Conservation (phyloP, 306 rosid genomes). For the Fragaria vesca region DNA sequence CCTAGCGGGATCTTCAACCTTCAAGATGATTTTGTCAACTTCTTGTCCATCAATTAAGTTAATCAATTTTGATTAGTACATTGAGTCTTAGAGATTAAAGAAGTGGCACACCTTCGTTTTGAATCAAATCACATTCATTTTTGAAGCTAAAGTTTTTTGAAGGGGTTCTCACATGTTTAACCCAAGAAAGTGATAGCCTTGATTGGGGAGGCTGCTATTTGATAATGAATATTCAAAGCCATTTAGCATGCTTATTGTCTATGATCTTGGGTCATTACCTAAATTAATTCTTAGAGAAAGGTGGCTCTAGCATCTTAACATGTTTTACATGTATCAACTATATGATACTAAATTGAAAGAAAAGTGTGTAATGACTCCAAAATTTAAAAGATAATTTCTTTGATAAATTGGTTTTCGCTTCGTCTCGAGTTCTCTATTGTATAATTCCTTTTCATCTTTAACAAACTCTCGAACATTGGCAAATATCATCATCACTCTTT, state of each 20-base stretch:
- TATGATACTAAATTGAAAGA: neutral
- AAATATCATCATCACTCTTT: no score
- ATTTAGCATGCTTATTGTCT: conserved; percentile 7
- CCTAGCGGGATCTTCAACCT: conserved; percentile 1
- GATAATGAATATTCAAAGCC: conserved; percentile 12
- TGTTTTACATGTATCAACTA: neutral
- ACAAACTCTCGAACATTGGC: no score
- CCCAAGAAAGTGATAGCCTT: conserved; percentile 16
- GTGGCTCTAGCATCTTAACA: neutral
- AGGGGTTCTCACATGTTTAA: conserved; percentile 20
- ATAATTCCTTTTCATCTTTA: no score
- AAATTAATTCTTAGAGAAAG: neutral
- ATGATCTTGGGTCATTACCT: neutral
- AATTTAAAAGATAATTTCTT: no score
- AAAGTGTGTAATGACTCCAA: neutral
- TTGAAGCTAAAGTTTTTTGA: conserved; percentile 5
- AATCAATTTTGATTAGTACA: neutral
- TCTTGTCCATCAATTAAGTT: neutral
- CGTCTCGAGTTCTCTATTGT: neutral
- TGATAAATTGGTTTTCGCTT: neutral
- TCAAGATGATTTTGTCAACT: neutral
- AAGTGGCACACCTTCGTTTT: neutral
- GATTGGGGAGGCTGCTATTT: conserved; percentile 17
- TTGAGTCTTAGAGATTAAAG: neutral
- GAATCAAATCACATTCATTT: conserved; percentile 11